Evolutionary conservation across 192 early-diverging fungal genomes (phyloP).

Genomic region (Helicostylum pulchrum): DNA sequence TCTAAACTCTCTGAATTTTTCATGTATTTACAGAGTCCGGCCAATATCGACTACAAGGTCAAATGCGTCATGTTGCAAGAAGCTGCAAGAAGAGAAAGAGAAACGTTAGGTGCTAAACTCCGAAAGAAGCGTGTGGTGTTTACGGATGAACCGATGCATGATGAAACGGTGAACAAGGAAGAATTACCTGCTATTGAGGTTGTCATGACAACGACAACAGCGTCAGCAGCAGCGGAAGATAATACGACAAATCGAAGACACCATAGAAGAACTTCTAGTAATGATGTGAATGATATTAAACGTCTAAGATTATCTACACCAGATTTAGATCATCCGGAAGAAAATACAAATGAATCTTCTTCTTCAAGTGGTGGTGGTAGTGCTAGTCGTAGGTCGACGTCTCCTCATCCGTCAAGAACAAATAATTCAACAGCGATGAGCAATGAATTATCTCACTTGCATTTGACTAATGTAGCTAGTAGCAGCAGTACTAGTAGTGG

Average conservation of each 20-base stretch:
- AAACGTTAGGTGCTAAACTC: constrained; percentile 28
- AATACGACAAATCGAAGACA: constrained; percentile 22
- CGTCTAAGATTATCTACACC: constrained; percentile 23
- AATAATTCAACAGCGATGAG: background rate
- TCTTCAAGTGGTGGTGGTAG: background rate
- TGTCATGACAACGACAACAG: no score
- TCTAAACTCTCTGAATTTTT: constrained; percentile 60
- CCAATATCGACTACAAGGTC: constrained; percentile 40
- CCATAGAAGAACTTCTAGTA: constrained; percentile 40
- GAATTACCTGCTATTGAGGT: no score
- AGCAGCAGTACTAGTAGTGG: background rate
- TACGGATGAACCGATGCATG: background rate
- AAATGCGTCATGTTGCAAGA: constrained; percentile 43
- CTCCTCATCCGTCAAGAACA: background rate
- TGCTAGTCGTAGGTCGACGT: background rate
- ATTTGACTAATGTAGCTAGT: background rate
- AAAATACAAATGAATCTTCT: constrained; percentile 6
- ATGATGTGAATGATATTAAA: constrained; percentile 35
- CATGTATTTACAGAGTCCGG: constrained; percentile 55
- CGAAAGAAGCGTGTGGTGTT: constrained; percentile 5
- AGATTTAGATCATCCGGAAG: constrained; percentile 17
- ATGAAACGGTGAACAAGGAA: background rate
- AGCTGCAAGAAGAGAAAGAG: constrained; percentile 35
- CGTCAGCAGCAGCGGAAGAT: no score
- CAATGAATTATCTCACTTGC: background rate